A percentile compares a stretch with the other conserved stretches of the same genome.
Conservation (phyloP, 164 flowering plant genomes). For the Tetrastigma voinierianum region DNA sequence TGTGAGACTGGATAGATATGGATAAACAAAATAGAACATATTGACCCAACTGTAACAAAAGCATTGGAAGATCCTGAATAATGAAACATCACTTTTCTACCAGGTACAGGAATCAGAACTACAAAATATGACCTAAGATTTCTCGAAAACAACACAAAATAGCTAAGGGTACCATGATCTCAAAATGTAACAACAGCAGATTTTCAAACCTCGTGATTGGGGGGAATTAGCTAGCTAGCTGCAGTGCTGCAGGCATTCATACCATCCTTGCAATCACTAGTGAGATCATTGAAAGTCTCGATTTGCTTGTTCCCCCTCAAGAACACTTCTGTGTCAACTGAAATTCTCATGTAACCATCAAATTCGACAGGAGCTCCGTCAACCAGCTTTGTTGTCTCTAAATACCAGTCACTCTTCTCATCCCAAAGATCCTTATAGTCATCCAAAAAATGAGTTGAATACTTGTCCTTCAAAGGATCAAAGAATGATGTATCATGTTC, state of each 20-base stretch:
- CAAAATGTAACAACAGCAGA: neutral
- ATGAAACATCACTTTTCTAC: slow-evolving; percentile 6
- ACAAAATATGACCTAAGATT: slow-evolving; percentile 7
- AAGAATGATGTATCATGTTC: slow-evolving; percentile 71
- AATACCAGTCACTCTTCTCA: slow-evolving; percentile 80
- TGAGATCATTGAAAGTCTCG: slow-evolving; percentile 92
- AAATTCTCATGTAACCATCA: slow-evolving; percentile 88
- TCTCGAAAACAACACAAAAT: slow-evolving; percentile 8
- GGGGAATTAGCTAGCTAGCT: slow-evolving; percentile 22
- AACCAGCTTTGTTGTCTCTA: slow-evolving; percentile 65
- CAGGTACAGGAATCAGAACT: slow-evolving; percentile 17
- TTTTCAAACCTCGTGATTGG: slow-evolving; percentile 1
- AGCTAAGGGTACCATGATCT: slow-evolving; percentile 13
- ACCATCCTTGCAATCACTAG: slow-evolving; percentile 74
- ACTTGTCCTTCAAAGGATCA: slow-evolving; percentile 83
- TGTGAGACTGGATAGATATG: neutral
- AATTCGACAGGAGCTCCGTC: slow-evolving; percentile 74
- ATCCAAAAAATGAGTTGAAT: slow-evolving; percentile 75
- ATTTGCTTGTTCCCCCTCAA: slow-evolving; percentile 86
- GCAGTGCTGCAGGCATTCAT: slow-evolving; percentile 51
- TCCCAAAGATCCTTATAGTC: slow-evolving; percentile 91
- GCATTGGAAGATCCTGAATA: neutral
- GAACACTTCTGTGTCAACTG: slow-evolving; percentile 89
- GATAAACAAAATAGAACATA: neutral
- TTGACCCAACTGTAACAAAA: neutral